Conservation (phyloP, 257 asterid species). For the Solanum bukasovii region DNA sequence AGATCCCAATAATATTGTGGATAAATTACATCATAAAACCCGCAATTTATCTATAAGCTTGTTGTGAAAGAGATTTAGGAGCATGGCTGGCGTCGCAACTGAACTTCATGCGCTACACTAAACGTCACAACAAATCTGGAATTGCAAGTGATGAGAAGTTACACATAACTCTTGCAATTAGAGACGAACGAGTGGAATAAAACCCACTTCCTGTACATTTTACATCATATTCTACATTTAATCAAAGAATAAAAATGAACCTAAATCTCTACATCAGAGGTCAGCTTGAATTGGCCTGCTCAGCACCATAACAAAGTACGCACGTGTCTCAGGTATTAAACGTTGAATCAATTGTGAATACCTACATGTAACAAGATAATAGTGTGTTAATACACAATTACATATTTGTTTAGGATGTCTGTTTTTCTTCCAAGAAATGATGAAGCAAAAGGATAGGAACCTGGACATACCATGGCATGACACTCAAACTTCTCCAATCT, state of each 20-base stretch:
- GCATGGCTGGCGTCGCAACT: background rate
- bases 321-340: slow-evolving; percentile 63
- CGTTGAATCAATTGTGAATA: slow-evolving; percentile 60
- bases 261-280: slow-evolving; percentile 16
- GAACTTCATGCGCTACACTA: background rate
- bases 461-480: slow-evolving; percentile 56
- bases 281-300: slow-evolving; percentile 47
- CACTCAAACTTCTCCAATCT: slow-evolving; percentile 48
- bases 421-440: background rate
- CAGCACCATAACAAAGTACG: slow-evolving; percentile 26
- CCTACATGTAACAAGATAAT: slow-evolving; percentile 31
- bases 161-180: background rate
- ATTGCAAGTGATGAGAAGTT: background rate
- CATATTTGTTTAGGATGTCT: background rate
- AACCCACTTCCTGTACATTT: slow-evolving; percentile 37
- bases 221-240: slow-evolving; percentile 17
- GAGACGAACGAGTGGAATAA: background rate
- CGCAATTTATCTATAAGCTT: background rate
- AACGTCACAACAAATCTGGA: background rate
- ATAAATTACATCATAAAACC: background rate
- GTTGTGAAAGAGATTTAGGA: background rate
- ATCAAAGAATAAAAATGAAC: slow-evolving; percentile 37
- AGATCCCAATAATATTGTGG: background rate
- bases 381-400: background rate
- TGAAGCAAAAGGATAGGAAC: background rate